Conservation (phyloP, 768 basidiomycete species). For the Macrolepiota fuliginosa region DNA sequence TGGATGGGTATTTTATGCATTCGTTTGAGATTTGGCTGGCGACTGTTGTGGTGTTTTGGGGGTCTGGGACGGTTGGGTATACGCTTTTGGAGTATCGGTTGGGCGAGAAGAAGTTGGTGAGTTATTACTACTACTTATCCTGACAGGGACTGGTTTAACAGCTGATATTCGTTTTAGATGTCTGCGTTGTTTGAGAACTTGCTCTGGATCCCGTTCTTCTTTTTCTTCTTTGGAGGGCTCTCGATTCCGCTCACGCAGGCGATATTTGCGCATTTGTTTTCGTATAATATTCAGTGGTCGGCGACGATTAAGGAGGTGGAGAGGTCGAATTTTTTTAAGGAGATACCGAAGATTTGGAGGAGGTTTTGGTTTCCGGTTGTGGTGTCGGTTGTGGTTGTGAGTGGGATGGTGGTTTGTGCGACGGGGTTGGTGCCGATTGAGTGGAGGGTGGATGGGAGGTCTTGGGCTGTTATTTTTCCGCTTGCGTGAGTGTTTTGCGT, state of each 20-base stretch:
- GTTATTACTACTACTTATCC: too few species aligned
- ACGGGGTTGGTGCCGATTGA: slow-evolving; percentile 46
- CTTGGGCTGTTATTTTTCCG: slow-evolving; percentile 79
- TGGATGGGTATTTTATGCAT: slow-evolving; percentile 77
- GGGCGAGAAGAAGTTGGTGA: slow-evolving; percentile 49
- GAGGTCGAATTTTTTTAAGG: slow-evolving; percentile 86
- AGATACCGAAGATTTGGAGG: slow-evolving; percentile 79
- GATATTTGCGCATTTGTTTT: slow-evolving; percentile 62
- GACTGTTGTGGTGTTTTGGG: slow-evolving; percentile 74
- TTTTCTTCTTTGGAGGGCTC: slow-evolving; percentile 78
- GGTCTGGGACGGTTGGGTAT: slow-evolving; percentile 69
- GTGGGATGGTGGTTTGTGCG: slow-evolving; percentile 52
- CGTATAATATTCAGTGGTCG: slow-evolving; percentile 55
- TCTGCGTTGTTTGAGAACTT: slow-evolving; percentile 55
- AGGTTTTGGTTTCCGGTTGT: slow-evolving; percentile 62
- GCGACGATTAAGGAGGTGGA: slow-evolving; percentile 80
- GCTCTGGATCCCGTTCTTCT: slow-evolving; percentile 76
- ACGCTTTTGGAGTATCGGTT: slow-evolving; percentile 72
- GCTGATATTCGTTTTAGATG: slow-evolving; percentile 30
- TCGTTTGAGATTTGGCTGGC: slow-evolving; percentile 82
- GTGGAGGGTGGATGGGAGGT: slow-evolving; percentile 54
- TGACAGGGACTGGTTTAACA: too few species aligned
- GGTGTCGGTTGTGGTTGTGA: slow-evolving; percentile 53
- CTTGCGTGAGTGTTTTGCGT: slow-evolving; percentile 48
- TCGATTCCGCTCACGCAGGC: slow-evolving; percentile 69